Conservation (phyloP, 176 grass and related monocot genomes). For the Eremochloa ophiuroides region DNA sequence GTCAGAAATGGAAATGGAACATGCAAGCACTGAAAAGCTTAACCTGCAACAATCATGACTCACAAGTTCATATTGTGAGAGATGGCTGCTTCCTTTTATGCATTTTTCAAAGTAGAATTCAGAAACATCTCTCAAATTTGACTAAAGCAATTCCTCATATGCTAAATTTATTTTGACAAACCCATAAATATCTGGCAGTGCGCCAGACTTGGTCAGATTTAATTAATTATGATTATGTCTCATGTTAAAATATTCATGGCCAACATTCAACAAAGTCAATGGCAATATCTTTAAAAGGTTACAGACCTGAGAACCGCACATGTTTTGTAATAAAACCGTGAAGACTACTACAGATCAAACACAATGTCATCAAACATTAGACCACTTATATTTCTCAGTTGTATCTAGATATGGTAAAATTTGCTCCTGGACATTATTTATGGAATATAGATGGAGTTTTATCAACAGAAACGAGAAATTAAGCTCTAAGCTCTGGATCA, state of each 20-base stretch:
- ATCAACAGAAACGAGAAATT: conserved; percentile 17
- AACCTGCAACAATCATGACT: not conserved
- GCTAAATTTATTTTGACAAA: not conserved
- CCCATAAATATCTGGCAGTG: not conserved
- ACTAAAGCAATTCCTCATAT: not conserved
- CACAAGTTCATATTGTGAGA: conserved; percentile 1
- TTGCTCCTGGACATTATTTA: not conserved
- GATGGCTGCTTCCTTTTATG: not conserved
- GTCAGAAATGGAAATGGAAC: conserved; percentile 13
- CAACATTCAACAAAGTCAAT: not conserved
- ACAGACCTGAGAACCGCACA: not conserved
- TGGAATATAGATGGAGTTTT: not conserved
- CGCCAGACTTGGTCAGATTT: not conserved
- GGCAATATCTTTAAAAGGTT: not conserved
- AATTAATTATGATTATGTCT: not conserved
- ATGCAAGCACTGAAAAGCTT: not conserved
- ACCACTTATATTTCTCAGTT: conserved; percentile 8
- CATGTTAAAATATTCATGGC: not conserved
- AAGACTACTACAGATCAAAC: not conserved
- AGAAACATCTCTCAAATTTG: not conserved
- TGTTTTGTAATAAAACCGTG: not conserved
- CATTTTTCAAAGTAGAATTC: conserved; percentile 4
- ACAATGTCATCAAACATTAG: not conserved
- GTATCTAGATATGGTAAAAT: not conserved
- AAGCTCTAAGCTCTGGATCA: conserved; percentile 2